Evolutionary conservation across 495 filamentous ascomycete species (phyloP), one percentile per base, ranked within the genome.

Genomic region (Neurospora sp.): DNA sequence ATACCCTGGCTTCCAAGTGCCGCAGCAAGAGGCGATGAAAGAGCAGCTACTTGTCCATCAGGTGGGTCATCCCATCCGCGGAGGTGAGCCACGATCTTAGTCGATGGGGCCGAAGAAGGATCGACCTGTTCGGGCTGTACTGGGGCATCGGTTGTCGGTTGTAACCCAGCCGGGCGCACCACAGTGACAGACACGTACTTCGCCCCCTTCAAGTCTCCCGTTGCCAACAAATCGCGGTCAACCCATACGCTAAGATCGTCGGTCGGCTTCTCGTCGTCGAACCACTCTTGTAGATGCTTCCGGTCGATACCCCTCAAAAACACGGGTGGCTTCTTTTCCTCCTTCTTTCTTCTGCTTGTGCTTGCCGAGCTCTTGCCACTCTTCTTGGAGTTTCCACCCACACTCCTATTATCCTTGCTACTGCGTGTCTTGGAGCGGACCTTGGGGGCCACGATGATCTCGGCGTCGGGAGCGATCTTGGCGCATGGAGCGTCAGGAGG

Each of bases 401-500:
- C 90, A 80, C 92, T 98, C 76, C 89, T 87, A 79, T 83, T 93
- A 37, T 87, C 87, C 70, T 88, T 88, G 46, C 82, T 82, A 39
- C 84, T 83, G 66, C 83, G 82, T 37, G 81, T 77, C 71, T 87
- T 87, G 35, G 84, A 77, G 69, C 86, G 81, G 0, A 82, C 90
- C 81, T 99, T 99, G 1, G 96, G 96, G 5, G 96, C 95, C 35
- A 99, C 96, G 73, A 97, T 94, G 70, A 98, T 94, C 82, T 99
- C 96, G 27, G 93, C 95, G 79, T 98, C 94, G 0, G 94, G 91
- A 0, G 92, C 90, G 73, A 99, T 92, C 82, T 97, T 98, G 38
- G 94, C 94, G 79, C 97, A 97, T 4, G 92, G 87, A 8, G 90
- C 89, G 27, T 89, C 87, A 3, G 88, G 85, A 40, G 92, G 79